Evolutionary conservation across 305 asterid species (phyloP).

Genomic region (Fraxinus ornus): DNA sequence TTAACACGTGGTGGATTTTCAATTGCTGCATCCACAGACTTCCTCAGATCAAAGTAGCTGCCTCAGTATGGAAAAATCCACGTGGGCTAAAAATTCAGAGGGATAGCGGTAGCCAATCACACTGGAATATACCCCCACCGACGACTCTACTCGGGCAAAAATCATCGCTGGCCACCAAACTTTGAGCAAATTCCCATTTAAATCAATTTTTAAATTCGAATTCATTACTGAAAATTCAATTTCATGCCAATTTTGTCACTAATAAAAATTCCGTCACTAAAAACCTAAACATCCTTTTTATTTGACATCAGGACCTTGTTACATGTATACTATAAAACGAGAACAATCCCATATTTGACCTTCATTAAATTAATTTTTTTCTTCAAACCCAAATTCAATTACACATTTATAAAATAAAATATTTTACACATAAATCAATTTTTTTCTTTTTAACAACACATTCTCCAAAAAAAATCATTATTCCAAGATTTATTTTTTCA

Average conservation of each 20-base stretch:
- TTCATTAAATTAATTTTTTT: too few species aligned
- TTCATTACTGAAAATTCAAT: background rate
- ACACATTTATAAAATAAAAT: too few species aligned
- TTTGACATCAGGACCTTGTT: background rate
- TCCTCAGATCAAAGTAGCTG: background rate
- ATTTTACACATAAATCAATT: too few species aligned
- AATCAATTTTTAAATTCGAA: background rate
- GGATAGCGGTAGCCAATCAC: background rate
- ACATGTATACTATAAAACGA: background rate
- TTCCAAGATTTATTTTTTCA: too few species aligned
- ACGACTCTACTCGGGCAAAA: background rate
- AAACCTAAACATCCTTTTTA: background rate
- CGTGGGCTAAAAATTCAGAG: background rate
- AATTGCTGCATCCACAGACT: background rate
- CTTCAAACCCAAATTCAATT: too few species aligned
- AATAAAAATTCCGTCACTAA: background rate
- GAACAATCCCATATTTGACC: too few species aligned
- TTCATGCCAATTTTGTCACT: background rate
- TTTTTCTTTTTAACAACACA: too few species aligned
- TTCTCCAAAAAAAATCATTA: too few species aligned
- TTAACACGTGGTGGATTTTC: background rate
- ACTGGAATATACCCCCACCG: background rate
- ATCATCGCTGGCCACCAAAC: background rate
- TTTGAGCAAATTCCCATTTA: background rate
- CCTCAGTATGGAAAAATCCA: background rate